A percentile compares a stretch with the other conserved stretches of the same genome.
These are phyloP conservation scores for Bipolaris cookei DNA, from an alignment of 2,329 filamentous ascomycete species.

Conservation along the genomic window DNA sequence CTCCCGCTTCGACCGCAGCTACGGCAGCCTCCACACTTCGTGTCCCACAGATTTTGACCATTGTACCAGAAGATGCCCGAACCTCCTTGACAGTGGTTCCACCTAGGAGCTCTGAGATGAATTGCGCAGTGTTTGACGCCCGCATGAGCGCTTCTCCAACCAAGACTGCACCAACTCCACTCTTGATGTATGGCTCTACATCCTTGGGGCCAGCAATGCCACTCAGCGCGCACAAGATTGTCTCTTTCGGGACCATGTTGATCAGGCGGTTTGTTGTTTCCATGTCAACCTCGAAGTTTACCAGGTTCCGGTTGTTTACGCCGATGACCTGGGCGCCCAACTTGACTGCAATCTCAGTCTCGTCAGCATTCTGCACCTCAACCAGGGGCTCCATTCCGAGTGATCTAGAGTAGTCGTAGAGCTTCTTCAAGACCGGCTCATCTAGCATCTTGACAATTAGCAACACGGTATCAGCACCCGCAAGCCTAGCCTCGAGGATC, in stretches of 20 bases:
- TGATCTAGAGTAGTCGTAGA: constrained; percentile 88
- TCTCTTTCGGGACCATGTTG: constrained; percentile 81
- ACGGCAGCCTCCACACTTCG: constrained; percentile 80
- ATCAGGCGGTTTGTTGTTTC: constrained; percentile 88
- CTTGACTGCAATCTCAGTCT: constrained; percentile 87
- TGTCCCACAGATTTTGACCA: constrained; percentile 96
- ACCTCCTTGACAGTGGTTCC: constrained; percentile 44
- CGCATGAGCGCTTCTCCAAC: constrained; percentile 97
- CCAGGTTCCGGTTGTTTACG: constrained; percentile 96
- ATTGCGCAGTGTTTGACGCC: constrained; percentile 78
- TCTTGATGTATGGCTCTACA: constrained; percentile 83
- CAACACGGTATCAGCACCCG: constrained; percentile 91
- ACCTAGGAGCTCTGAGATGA: constrained; percentile 84
- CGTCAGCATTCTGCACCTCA: constrained; percentile 91
- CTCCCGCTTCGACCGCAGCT: constrained; percentile 81
- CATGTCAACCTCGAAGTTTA: constrained; percentile 95
- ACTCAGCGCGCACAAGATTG: constrained; percentile 90
- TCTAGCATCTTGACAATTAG: constrained; percentile 99
- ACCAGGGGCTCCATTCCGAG: constrained; percentile 97
- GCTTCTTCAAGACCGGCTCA: constrained; percentile 69
- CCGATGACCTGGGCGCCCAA: constrained; percentile 91
- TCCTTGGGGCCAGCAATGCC: constrained; percentile 90
- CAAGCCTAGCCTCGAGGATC: constrained; percentile 90
- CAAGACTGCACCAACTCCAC: constrained; percentile 89
- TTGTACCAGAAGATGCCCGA: constrained; percentile 46